Percentiles rank a stretch among this genome's conserved stretches.
These are phyloP conservation scores for Actinidia chinensis DNA, from an alignment of 179 eudicot genomes.

Conservation along the genomic window DNA sequence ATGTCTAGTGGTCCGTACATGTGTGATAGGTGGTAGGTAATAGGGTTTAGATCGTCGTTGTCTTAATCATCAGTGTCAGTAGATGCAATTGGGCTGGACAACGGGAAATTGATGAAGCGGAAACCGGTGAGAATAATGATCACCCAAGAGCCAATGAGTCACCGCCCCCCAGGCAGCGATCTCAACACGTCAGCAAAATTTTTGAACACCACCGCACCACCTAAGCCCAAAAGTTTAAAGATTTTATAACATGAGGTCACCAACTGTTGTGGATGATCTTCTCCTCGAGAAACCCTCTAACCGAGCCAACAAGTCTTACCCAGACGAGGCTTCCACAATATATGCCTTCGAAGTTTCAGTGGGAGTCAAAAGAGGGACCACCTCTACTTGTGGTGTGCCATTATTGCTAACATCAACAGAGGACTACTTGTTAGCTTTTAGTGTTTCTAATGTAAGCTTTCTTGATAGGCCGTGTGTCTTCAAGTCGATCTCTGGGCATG, in stretches of 20 bases:
- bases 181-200: not conserved
- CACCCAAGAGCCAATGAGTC: too few species aligned
- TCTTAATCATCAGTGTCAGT: too few species aligned
- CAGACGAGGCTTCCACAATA: not conserved
- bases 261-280: not conserved
- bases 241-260: not conserved
- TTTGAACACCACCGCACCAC: not conserved
- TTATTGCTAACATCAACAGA: not conserved
- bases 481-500: too few species aligned
- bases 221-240: not conserved
- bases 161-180: not conserved
- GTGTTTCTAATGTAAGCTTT: too few species aligned
- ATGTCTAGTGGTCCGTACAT: too few species aligned
- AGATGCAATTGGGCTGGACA: too few species aligned
- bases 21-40: too few species aligned
- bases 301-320: not conserved
- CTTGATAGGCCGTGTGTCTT: too few species aligned
- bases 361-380: not conserved
- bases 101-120: too few species aligned
- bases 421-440: too few species aligned
- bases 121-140: too few species aligned
- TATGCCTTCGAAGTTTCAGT: not conserved
- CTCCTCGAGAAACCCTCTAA: not conserved
- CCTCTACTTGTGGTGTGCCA: not conserved
- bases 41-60: too few species aligned